phyloP scores from a whole-genome alignment of 2,329 filamentous ascomycete genomes.

The Ustulina deusta region DNA sequence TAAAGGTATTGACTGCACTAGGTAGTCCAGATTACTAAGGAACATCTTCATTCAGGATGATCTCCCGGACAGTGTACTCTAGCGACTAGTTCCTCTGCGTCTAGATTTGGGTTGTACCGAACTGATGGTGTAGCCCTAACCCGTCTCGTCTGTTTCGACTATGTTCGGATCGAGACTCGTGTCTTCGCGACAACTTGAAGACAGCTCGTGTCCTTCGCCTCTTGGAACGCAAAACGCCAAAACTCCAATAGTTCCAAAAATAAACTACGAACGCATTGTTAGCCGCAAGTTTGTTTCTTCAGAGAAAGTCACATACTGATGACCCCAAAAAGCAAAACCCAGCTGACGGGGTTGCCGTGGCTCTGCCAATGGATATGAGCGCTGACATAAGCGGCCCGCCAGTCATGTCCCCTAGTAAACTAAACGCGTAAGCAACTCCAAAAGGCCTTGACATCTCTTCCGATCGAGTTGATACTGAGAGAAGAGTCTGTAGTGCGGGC shows the following conservation, averaged over 20 bases:
- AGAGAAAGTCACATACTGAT: not conserved
- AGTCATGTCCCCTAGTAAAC: slow-evolving; percentile 7
- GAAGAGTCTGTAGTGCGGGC: not conserved
- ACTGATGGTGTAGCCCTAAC: not conserved
- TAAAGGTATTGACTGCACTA: no score
- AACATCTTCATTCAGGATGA: not conserved
- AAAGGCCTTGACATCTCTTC: slow-evolving; percentile 1
- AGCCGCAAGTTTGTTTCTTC: not conserved
- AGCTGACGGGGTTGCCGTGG: not conserved
- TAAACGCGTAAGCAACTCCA: not conserved
- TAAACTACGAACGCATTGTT: not conserved
- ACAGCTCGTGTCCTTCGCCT: not conserved
- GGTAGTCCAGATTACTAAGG: no score
- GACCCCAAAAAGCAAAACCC: slow-evolving; percentile 12
- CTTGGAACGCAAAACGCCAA: not conserved
- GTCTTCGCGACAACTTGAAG: not conserved
- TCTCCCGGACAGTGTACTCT: not conserved
- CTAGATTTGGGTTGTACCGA: not conserved
- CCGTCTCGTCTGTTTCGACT: not conserved
- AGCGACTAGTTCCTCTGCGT: not conserved
- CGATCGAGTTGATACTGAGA: not conserved
- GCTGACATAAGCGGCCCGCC: slow-evolving; percentile 1
- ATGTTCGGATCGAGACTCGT: not conserved
- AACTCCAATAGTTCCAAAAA: slow-evolving; percentile 5
- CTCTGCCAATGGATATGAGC: slow-evolving; percentile 8